Conservation (phyloP, 2,329 filamentous ascomycete species). For the Fusarium sp. region DNA sequence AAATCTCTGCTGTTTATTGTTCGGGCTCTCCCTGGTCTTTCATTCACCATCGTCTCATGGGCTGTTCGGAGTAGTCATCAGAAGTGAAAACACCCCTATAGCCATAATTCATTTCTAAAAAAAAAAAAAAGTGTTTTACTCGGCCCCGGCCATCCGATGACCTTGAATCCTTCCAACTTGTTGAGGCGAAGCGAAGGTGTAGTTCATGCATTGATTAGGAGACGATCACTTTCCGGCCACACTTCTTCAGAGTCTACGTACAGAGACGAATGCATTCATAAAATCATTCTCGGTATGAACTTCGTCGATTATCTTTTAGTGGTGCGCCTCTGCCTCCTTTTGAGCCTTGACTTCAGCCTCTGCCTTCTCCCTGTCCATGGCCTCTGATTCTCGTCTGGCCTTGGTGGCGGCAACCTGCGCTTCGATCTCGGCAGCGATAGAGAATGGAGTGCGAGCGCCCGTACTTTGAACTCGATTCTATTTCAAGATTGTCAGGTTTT, state of each 20-base stretch:
- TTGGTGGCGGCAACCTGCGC: conserved; percentile 27
- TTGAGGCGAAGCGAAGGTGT: background rate
- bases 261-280: background rate
- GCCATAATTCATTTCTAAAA: background rate
- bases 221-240: background rate
- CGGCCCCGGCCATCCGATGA: background rate
- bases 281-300: background rate
- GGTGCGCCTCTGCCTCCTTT: too few relatives aligned
- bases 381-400: conserved; percentile 19
- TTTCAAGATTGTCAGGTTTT: too few relatives aligned
- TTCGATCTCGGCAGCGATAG: conserved; percentile 43
- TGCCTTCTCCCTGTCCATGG: background rate
- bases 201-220: background rate
- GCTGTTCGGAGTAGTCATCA: background rate
- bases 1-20: background rate
- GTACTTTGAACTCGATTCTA: conserved; percentile 42
- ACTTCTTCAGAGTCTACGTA: background rate
- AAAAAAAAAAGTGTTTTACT: background rate
- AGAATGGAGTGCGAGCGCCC: conserved; percentile 41
- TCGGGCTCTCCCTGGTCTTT: background rate
- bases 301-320: too few relatives aligned
- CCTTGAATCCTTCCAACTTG: background rate
- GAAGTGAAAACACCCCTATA: background rate
- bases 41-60: background rate
- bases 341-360: background rate